Conservation (phyloP, 2,329 filamentous ascomycete species). For the Trichoderma koningiopsis region DNA sequence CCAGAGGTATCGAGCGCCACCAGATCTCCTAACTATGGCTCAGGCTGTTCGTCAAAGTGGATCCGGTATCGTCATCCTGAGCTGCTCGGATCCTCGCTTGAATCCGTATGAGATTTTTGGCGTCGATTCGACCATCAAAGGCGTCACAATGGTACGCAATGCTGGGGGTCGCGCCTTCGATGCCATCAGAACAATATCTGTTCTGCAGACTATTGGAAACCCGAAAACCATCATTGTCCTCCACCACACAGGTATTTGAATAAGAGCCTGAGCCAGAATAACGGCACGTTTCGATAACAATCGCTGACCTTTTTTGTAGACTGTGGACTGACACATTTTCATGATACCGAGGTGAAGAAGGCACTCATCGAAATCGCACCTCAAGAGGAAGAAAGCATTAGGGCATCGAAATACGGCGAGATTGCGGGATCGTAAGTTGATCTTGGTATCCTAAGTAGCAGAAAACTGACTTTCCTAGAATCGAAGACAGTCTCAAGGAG, state of each 20-base stretch:
- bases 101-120: background rate
- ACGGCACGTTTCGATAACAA: background rate
- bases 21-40: background rate
- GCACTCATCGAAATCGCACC: conserved; percentile 2
- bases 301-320: background rate
- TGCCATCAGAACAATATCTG: background rate
- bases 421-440: conserved; percentile 3
- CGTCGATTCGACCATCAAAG: background rate
- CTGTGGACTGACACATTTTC: conserved; percentile 2
- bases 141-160: conserved; percentile 3
- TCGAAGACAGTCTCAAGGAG: conserved; percentile 4
- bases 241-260: background rate
- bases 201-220: conserved; percentile 1
- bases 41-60: background rate
- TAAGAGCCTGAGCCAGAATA: background rate
- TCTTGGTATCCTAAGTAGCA: no score
- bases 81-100: conserved; percentile 2
- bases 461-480: background rate
- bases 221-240: conserved; percentile 7
- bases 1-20: background rate
- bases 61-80: background rate
- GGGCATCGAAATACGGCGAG: conserved; percentile 6
- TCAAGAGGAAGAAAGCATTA: background rate
- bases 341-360: conserved; percentile 4
- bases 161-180: conserved; percentile 13